Evolutionary conservation across 2,329 filamentous ascomycete species (phyloP).

Genomic region (Apiospora arundinis): DNA sequence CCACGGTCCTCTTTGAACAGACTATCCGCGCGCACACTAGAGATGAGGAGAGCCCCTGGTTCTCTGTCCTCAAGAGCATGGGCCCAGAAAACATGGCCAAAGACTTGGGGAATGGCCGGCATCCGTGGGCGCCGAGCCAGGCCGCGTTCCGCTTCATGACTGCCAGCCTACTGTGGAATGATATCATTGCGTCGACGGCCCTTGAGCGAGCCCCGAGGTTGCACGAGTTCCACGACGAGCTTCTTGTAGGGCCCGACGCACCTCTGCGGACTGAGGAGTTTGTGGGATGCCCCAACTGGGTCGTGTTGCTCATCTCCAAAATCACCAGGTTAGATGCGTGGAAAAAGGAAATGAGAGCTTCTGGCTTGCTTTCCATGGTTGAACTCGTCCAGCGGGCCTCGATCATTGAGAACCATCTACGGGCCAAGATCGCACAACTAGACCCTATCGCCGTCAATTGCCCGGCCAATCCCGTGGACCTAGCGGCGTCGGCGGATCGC

Average conservation of each 20-base stretch:
- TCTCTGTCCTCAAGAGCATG: constrained; percentile 40
- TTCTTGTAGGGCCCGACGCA: constrained; percentile 44
- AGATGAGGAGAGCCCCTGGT: constrained; percentile 38
- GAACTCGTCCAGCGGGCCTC: constrained; percentile 32
- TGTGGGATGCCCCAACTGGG: constrained; percentile 64
- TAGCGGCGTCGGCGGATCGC: constrained; percentile 23
- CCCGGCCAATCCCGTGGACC: constrained; percentile 28
- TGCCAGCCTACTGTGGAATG: constrained; percentile 54
- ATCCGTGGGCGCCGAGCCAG: constrained; percentile 53
- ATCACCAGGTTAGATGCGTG: constrained; percentile 60
- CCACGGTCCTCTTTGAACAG: constrained; percentile 55
- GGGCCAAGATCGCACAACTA: constrained; percentile 25
- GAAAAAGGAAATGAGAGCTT: constrained; percentile 60
- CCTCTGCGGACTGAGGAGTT: constrained; percentile 55
- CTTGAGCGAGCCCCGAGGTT: constrained; percentile 50
- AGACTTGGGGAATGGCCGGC: constrained; percentile 32
- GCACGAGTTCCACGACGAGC: constrained; percentile 45
- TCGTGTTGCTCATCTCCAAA: constrained; percentile 59
- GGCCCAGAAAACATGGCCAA: constrained; percentile 24
- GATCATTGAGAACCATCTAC: constrained; percentile 30
- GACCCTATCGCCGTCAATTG: constrained; percentile 15
- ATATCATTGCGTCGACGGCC: constrained; percentile 57
- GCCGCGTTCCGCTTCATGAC: constrained; percentile 55
- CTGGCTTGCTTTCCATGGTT: constrained; percentile 50
- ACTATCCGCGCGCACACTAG: constrained; percentile 43